Evolutionary conservation across 2,329 filamentous ascomycete species (phyloP).

Genomic region (Hypoxylon sp.): DNA sequence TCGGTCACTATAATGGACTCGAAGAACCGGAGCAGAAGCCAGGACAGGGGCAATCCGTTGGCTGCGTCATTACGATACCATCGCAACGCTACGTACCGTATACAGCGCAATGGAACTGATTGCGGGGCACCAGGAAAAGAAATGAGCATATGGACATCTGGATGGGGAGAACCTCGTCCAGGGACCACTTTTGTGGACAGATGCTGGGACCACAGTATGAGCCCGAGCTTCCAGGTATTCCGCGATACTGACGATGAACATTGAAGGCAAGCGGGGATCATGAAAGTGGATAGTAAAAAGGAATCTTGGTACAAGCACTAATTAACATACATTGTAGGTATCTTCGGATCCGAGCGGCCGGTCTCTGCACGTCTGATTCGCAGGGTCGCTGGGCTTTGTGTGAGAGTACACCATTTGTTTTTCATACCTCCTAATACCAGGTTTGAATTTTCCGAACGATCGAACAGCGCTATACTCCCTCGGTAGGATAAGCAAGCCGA

Average conservation of each 20-base stretch:
- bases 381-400: conserved; percentile 32
- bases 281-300: conserved; percentile 36
- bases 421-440: conserved; percentile 42
- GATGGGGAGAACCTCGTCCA: conserved; percentile 32
- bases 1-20: conserved; percentile 36
- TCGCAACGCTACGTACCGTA: conserved; percentile 38
- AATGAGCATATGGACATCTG: conserved; percentile 27
- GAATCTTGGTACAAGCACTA: conserved; percentile 44
- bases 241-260: conserved; percentile 40
- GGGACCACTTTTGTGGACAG: conserved; percentile 44
- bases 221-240: conserved; percentile 35
- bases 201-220: conserved; percentile 41
- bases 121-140: conserved; percentile 38
- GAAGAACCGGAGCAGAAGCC: conserved; percentile 16
- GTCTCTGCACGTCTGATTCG: conserved; percentile 46
- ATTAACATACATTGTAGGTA: no score
- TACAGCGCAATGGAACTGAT: conserved; percentile 27
- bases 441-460: conserved; percentile 46
- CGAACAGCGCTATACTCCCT: conserved; percentile 34
- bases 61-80: conserved; percentile 44
- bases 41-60: conserved; percentile 34
- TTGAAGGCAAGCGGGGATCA: conserved; percentile 39
- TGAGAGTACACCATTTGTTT: conserved; percentile 41
- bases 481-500: conserved; percentile 33
- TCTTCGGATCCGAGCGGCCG: conserved; percentile 47